Base-by-base conservation (phyloP, 1,284 basidiomycete genomes). In the Cryptococcus maquisensis region DNA sequence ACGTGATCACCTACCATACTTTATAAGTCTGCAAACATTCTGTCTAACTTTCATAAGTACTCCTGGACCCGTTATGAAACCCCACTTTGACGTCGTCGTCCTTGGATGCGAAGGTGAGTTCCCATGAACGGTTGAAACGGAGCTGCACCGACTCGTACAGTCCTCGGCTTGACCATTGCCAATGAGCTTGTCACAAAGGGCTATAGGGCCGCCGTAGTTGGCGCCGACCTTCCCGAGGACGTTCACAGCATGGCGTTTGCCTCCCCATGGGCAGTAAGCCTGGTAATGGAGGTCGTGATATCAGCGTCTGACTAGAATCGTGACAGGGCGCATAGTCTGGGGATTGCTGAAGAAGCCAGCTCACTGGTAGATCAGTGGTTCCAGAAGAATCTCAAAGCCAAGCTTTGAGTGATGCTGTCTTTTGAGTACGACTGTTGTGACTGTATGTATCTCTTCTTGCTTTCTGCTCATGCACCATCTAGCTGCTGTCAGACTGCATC, bases 141-240 rank as follows among this genome's bases (percentile, higher is more conserved):
- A 32, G 28, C 28, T 32, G n/a, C n/a, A n/a, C n/a, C n/a, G 28
- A 32, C 28, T 32, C 28, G 3, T 40, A 3, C 60, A 79, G 79
- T 81, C 2, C 67, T 80, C 39, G 80, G 80, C 12, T 69, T 81
- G 12, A 74, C 75, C 0, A 67, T 71, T 32, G 79, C 80, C 1
- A 62, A 72, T 38, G 73, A 74, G 47, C 71, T 81, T 21, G 69
- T 68, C 0, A 58, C 67, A 26, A 55, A 69, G 20, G 79, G 80
- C 10, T 80, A 81, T 67, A 77, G 73, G 24, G 78, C 87, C 24
- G 82, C 80, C 2, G 71, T 87, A 51, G 73, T 87, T 15, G 86
- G 86, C 2, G 78, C 84, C 42, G 86, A 88, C 59, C 74, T 86
- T 59, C 85, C 86, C 0, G 78, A 81, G 48, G 85, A 87, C 69